Percentiles rank a stretch among this genome's conserved stretches.
These are phyloP conservation scores for Scedosporium boydii DNA, from an alignment of 2,329 filamentous ascomycete species.

Conservation along the genomic window DNA sequence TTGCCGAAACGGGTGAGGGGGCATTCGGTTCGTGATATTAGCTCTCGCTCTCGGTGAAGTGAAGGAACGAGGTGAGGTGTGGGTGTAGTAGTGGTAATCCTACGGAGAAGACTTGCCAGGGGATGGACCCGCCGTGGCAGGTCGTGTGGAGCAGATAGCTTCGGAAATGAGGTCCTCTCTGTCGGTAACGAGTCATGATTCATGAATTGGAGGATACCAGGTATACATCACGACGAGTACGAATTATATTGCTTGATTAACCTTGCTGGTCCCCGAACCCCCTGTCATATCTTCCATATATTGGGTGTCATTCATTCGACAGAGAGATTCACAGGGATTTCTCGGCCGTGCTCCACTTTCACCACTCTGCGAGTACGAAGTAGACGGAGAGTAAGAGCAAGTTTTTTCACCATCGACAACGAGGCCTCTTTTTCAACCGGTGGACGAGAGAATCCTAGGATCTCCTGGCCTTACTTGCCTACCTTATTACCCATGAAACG, in stretches of 20 bases:
- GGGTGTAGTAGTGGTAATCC: too few species aligned
- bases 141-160: background rate
- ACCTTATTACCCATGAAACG: background rate
- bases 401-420: background rate
- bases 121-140: background rate
- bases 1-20: too few species aligned
- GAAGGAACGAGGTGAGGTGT: too few species aligned
- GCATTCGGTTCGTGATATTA: too few species aligned
- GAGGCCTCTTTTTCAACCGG: background rate
- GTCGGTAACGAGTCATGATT: slow-evolving; percentile 2
- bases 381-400: too few species aligned
- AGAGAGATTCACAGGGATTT: background rate
- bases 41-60: too few species aligned
- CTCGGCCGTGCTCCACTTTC: background rate
- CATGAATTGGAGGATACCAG: background rate
- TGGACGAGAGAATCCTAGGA: background rate
- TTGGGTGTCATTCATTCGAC: background rate
- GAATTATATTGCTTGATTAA: background rate
- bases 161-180: background rate
- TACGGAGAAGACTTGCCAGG: too few species aligned
- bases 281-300: background rate
- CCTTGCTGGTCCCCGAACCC: background rate
- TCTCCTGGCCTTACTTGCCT: background rate
- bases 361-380: background rate
- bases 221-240: background rate